These are phyloP conservation scores for Sporopachydermia quercuum DNA, from an alignment of 805 yeast species.

Conservation along the genomic window DNA sequence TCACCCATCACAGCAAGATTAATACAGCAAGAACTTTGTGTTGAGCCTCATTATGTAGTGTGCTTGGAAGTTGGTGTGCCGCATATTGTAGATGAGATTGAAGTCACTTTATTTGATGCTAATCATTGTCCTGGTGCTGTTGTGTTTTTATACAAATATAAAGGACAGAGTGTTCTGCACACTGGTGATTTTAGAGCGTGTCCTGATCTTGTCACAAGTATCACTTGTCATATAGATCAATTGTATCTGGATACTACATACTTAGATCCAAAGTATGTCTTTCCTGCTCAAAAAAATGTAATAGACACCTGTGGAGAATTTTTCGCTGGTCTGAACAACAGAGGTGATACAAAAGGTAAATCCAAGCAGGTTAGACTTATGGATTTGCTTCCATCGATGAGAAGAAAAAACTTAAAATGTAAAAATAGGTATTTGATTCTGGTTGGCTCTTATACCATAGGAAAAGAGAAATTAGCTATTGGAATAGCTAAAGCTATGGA, in stretches of 20 bases:
- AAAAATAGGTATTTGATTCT: conserved; percentile 34
- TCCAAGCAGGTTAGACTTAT: conserved; percentile 13
- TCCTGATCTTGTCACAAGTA: conserved; percentile 27
- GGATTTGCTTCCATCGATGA: neutral
- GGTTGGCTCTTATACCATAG: conserved; percentile 84
- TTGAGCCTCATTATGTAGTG: conserved; percentile 28
- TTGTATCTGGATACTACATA: conserved; percentile 88
- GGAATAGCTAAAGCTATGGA: conserved; percentile 36
- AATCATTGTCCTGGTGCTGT: conserved; percentile 97
- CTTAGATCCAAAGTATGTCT: conserved; percentile 53
- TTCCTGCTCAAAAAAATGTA: conserved; percentile 65
- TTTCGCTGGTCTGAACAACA: conserved; percentile 24
- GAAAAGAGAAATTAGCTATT: conserved; percentile 78
- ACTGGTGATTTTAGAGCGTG: conserved; percentile 89
- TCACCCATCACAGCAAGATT: conserved; percentile 55
- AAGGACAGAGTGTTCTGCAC: conserved; percentile 38
- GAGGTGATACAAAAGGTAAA: conserved; percentile 13
- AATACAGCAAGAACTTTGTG: conserved; percentile 36
- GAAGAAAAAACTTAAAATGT: conserved; percentile 4
- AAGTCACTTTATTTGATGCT: conserved; percentile 61
- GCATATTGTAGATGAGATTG: conserved; percentile 26
- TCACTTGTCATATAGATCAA: conserved; percentile 28
- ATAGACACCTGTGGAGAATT: conserved; percentile 44
- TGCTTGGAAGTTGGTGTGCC: conserved; percentile 28
- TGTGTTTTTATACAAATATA: conserved; percentile 50